Conservation (phyloP, 2,329 filamentous ascomycete species). For the Colletotrichum sp. region DNA sequence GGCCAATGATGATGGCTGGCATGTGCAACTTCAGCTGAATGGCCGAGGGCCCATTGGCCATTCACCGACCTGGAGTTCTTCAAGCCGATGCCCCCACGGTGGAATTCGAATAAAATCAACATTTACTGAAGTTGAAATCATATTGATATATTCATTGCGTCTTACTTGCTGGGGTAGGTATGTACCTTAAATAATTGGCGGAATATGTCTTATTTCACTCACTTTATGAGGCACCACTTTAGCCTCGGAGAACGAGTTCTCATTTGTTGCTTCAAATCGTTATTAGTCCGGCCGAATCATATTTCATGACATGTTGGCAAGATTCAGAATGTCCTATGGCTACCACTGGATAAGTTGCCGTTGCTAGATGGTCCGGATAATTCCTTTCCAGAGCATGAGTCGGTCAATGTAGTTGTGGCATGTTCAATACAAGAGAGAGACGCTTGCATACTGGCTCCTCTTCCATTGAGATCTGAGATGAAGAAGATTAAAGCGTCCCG, state of each 20-base stretch:
- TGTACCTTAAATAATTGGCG: no score
- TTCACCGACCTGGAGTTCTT: background rate
- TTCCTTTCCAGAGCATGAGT: background rate
- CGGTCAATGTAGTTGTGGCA: background rate
- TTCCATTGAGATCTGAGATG: background rate
- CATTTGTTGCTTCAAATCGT: no score
- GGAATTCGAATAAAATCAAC: background rate
- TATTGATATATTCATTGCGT: background rate
- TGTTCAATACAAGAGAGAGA: background rate
- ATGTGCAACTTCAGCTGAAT: background rate
- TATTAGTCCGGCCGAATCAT: no score
- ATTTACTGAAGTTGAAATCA: background rate
- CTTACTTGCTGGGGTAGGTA: background rate
- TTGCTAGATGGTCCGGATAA: background rate
- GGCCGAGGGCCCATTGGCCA: background rate
- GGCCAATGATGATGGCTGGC: background rate
- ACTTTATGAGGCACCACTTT: no score
- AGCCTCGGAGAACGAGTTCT: no score
- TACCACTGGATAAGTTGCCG: background rate
- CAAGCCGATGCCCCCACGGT: background rate
- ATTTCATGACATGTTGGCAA: no score
- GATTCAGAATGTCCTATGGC: no score
- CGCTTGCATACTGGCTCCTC: background rate
- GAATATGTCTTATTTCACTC: no score
- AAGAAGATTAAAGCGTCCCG: background rate